Base-by-base conservation (phyloP, 768 basidiomycete genomes). In the Saitozyma sp. region DNA sequence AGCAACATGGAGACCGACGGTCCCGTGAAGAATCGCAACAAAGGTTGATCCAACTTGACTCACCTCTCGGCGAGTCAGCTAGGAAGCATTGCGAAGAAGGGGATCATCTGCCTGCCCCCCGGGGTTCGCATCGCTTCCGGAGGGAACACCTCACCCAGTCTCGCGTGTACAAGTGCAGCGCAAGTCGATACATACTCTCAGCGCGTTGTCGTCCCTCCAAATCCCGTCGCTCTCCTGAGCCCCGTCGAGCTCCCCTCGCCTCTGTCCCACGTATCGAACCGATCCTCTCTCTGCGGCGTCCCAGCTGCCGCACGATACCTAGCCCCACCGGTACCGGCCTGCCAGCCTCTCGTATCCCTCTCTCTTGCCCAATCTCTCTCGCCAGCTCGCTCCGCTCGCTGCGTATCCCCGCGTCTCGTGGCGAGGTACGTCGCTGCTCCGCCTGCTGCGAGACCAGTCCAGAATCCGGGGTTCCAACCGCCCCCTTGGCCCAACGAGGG, bases 361-460 rank as follows among this genome's bases (percentile, higher is more conserved):
- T 64, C 71, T 65, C 20, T 72, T 70, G 37, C 51, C 13, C 13
- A 10, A 29, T 60, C 58, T 37, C 11, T 37, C 8, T 10, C 20
- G 1, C 40, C 17, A 66, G 69, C 49, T 61, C 64, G 19, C 69
- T 57, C 63, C 68, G 56, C 49, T 62, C 43, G 39, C 11, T 6
- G 17, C 13, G 14, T 49, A 40, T 20, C 29, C 59, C 43, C 13
- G 58, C 20, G 40, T 39, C 58, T 46, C 20, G 58, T 66, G 20
- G 66, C 68, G 20, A 79, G 41, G 55, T 78, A 77, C 37, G 86
- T 84, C 2, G 87, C 88, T 2, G 89, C 76, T 29, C 87, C 88
- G 8, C 91, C 93, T 0, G 89, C 70, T 0, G 86, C 85, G 8
- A 89, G 86, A 3, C 92, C 92, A 1, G 89, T 88, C 89, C 88